These are phyloP conservation scores for Pseudomassariella vexata DNA, from an alignment of 2,329 filamentous ascomycete species.

Conservation along the genomic window DNA sequence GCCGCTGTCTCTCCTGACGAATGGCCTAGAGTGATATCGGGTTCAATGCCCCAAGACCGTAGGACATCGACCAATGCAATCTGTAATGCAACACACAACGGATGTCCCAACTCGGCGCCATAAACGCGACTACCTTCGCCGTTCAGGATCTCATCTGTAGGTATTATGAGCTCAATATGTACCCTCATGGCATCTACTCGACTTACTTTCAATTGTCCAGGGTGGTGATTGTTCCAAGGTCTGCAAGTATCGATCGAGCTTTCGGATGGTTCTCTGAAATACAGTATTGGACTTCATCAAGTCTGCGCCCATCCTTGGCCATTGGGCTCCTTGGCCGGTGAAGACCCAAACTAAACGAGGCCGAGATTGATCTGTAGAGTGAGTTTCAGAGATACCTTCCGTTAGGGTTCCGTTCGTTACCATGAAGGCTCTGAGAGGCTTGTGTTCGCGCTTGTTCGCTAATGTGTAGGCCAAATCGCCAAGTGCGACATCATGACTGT, in stretches of 20 bases:
- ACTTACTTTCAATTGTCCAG: background rate
- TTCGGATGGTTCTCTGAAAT: background rate
- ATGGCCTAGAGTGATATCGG: constrained; percentile 1
- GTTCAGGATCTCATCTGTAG: too few relatives aligned
- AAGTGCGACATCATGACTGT: background rate
- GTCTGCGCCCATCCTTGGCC: background rate
- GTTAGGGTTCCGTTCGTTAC: too few relatives aligned
- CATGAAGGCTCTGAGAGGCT: background rate
- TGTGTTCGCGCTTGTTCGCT: constrained; percentile 1
- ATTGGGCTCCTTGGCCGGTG: constrained; percentile 1
- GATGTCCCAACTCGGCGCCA: background rate
- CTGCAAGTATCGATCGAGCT: background rate
- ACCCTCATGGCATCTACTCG: background rate
- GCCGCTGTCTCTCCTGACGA: constrained; percentile 4
- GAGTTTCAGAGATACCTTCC: background rate
- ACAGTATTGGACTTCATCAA: background rate
- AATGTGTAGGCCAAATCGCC: background rate
- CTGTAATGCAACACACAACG: constrained; percentile 1
- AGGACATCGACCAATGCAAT: constrained; percentile 1
- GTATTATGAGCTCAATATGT: background rate
- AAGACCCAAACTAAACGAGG: background rate
- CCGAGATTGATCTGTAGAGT: background rate
- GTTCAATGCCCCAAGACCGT: background rate
- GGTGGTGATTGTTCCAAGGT: background rate
- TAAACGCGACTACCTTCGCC: too few relatives aligned